phyloP scores from a whole-genome alignment of 148 eudicot genomes.

The Suaeda aralocaspica region DNA sequence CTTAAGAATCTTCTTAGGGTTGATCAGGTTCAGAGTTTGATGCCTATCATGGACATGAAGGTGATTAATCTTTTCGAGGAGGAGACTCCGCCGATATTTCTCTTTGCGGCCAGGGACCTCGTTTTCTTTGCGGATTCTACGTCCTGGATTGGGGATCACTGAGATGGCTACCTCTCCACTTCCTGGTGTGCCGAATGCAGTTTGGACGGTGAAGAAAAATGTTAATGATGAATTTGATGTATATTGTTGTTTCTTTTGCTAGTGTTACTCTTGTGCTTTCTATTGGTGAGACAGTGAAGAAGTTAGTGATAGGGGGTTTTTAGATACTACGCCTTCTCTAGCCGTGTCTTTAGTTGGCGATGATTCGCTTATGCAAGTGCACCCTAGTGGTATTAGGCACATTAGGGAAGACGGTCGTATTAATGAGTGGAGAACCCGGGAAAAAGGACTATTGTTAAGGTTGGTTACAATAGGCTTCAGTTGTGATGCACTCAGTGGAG shows the following conservation, averaged over 20 bases:
- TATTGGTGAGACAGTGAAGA: constrained; percentile 98
- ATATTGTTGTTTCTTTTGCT: constrained; percentile 94
- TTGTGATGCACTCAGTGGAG: constrained; percentile 92
- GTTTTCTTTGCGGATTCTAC: constrained; percentile 81
- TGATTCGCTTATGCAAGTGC: constrained; percentile 97
- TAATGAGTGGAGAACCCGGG: constrained; percentile 99
- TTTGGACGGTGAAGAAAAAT: constrained; percentile 97
- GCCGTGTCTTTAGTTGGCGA: constrained; percentile 95
- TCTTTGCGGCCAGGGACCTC: constrained; percentile 94
- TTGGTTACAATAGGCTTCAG: constrained; percentile 92
- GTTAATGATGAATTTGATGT: constrained; percentile 95
- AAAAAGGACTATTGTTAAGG: constrained; percentile 94
- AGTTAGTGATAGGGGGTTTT: constrained; percentile 95
- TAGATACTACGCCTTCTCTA: constrained; percentile 96
- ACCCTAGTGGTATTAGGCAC: constrained; percentile 96
- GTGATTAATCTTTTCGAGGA: constrained; percentile 85
- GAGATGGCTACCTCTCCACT: constrained; percentile 97
- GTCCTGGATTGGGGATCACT: constrained; percentile 92
- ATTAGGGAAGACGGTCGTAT: constrained; percentile 98
- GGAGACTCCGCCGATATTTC: constrained; percentile 95
- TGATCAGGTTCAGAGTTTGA: constrained; percentile 93
- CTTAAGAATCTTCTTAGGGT: constrained; percentile 85
- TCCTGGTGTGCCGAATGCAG: constrained; percentile 96
- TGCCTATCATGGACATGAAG: constrained; percentile 99
- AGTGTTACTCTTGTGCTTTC: constrained; percentile 99